Evolutionary conservation across 148 eudicot species (phyloP).

Genomic region (Chenopodium formosanum): DNA sequence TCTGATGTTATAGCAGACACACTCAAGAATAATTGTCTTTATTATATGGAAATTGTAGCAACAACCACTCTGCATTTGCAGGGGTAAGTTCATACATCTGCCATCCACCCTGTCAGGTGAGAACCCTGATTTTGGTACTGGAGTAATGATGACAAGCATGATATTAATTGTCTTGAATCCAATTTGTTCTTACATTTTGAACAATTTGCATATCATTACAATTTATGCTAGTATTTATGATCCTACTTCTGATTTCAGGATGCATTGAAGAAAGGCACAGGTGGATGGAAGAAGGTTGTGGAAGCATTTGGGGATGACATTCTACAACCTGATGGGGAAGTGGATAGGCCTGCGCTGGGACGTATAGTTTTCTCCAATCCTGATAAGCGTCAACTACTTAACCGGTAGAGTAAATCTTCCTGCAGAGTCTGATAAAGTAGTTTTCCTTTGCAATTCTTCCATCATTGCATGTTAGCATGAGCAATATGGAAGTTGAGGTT

Average conservation of each 20-base stretch:
- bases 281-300: conserved; percentile 90
- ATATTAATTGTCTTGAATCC: background rate
- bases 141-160: background rate
- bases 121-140: background rate
- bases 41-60: no score
- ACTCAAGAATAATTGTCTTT: no score
- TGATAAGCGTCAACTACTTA: conserved; percentile 76
- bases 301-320: conserved; percentile 83
- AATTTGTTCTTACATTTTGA: background rate
- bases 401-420: conserved; percentile 44
- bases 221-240: background rate
- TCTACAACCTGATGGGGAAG: conserved; percentile 74
- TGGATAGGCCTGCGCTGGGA: conserved; percentile 64
- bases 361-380: conserved; percentile 78
- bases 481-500: background rate
- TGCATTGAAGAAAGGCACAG: conserved; percentile 89
- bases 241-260: conserved; percentile 43
- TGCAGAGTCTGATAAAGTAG: background rate
- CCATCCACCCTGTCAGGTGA: no score
- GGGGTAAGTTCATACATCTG: no score
- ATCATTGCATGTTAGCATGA: background rate
- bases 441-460: background rate
- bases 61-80: no score
- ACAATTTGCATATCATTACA: background rate
- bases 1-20: no score